Evolutionary conservation across 805 yeast genomes (phyloP).

Genomic region (Saturnispora bothae): DNA sequence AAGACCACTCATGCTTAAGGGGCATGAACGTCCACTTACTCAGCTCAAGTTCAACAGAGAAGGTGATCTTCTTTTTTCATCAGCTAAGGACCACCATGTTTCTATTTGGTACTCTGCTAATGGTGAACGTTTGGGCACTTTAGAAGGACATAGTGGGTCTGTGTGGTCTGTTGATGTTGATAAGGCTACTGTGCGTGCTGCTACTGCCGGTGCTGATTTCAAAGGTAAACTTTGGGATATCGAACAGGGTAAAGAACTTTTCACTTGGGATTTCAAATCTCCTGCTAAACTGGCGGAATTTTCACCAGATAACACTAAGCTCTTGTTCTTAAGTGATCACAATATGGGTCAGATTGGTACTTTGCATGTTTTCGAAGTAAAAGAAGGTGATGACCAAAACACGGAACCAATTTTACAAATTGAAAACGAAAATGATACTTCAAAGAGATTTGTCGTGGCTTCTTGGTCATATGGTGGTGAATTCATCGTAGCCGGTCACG

Average conservation of each 20-base stretch:
- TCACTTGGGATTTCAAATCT: conserved; percentile 63
- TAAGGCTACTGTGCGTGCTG: conserved; percentile 50
- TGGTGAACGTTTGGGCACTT: conserved; percentile 95
- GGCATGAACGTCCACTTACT: conserved; percentile 96
- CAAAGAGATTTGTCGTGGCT: conserved; percentile 59
- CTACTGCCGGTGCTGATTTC: conserved; percentile 89
- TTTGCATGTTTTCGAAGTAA: conserved; percentile 55
- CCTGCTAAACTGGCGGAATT: conserved; percentile 92
- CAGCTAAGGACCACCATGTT: conserved; percentile 83
- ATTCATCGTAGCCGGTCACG: conserved; percentile 77
- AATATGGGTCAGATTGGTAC: conserved; percentile 86
- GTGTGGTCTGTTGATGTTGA: conserved; percentile 91
- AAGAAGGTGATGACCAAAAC: conserved; percentile 35
- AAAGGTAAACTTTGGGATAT: conserved; percentile 78
- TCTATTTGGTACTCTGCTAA: conserved; percentile 90
- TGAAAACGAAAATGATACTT: conserved; percentile 38
- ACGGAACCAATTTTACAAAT: conserved; percentile 51
- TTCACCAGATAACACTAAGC: conserved; percentile 55
- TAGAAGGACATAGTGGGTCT: conserved; percentile 83
- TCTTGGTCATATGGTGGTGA: conserved; percentile 75
- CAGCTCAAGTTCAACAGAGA: conserved; percentile 93
- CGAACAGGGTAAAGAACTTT: conserved; percentile 62
- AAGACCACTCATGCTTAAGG: conserved; percentile 71
- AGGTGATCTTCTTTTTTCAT: conserved; percentile 88
- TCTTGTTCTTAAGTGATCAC: conserved; percentile 76